A percentile compares a stretch with the other conserved stretches of the same genome.
These are phyloP conservation scores for Cardamine resedifolia DNA, from an alignment of 345 rosid genomes.

Conservation along the genomic window DNA sequence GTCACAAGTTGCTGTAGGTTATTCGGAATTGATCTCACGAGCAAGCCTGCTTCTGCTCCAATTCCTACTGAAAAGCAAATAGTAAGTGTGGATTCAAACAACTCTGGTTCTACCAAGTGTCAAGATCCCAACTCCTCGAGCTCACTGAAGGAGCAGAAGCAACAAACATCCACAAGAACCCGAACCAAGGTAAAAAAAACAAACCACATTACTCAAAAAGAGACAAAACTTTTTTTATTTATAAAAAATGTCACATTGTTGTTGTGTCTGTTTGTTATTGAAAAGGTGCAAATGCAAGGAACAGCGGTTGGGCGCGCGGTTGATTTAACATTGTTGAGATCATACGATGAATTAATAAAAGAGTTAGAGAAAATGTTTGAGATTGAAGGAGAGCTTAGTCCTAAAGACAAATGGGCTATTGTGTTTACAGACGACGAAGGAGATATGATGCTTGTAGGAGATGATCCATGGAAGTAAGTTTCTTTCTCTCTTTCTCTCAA, in stretches of 20 bases:
- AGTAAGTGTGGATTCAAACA: conserved; percentile 19
- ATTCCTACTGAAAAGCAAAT: conserved; percentile 34
- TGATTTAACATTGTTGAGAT: conserved; percentile 54
- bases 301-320: conserved; percentile 72
- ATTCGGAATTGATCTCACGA: conserved; percentile 62
- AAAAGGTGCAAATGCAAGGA: conserved; percentile 82
- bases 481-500: neutral
- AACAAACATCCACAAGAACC: conserved; percentile 49
- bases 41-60: conserved; percentile 29
- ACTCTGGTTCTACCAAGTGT: conserved; percentile 34
- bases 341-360: conserved; percentile 51
- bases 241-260: neutral
- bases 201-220: neutral
- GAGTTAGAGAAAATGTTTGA: conserved; percentile 75
- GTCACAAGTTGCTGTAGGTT: conserved; percentile 48
- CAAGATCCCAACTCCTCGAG: conserved; percentile 41
- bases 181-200: conserved; percentile 60
- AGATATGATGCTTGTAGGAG: conserved; percentile 75
- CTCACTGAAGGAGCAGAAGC: conserved; percentile 40
- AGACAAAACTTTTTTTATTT: neutral
- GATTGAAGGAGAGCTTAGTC: conserved; percentile 56
- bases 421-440: conserved; percentile 77
- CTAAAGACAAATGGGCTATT: conserved; percentile 56
- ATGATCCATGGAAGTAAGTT: conserved; percentile 78
- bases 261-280: conserved; percentile 17